Evolutionary conservation across 1,284 basidiomycete genomes (phyloP), one percentile per base, ranked within the genome.

Genomic region (Boletus sp.): DNA sequence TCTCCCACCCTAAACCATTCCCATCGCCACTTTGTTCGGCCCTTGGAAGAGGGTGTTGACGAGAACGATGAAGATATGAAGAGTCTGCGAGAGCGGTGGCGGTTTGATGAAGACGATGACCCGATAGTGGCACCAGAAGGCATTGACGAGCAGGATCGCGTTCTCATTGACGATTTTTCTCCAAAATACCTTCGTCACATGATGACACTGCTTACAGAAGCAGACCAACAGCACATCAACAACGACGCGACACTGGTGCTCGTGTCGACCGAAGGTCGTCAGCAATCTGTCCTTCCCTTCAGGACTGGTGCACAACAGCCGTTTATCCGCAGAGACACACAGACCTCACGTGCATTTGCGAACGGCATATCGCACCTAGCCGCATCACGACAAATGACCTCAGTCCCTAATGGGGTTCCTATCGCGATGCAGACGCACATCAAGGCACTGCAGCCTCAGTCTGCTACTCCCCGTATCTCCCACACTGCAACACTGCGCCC

Each of bases 131-230:
- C 77, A 16, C 75, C 78, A 3, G 77, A 76, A 38, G 83, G 84
- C n/a, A 56, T 72, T 20, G 86, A 84, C 42, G 88, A 82, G 59
- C 82, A 81, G 57, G 82, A 83, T 60, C 73, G 87, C 12, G 61
- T 77, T 0, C 66, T 91, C 17, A 64, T 88, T 12, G 85, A 91
- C 57, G 88, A 91, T 54, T 87, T 76, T 53, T 75, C 80, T 51
- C 62, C 78, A 5, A 76, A 72, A 81, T 78, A 80, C 55, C 62
- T 87, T 38, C 72, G 74, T 14, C 72, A 82, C 37, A 70, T 73
- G 12, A 82, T 85, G 76, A 74, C 74, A 1, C 57, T 82, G 5
- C 67, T 80, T 23, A 65, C 60, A 4, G 75, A 78, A 20, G 58
- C 68, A 8, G 80, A 82, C 46, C 66, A 72, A 14, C 58, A 64